A percentile compares a stretch with the other conserved stretches of the same genome.
Evolutionary conservation across 2,329 filamentous ascomycete genomes (phyloP).

Genomic region (Helotiales sp.): DNA sequence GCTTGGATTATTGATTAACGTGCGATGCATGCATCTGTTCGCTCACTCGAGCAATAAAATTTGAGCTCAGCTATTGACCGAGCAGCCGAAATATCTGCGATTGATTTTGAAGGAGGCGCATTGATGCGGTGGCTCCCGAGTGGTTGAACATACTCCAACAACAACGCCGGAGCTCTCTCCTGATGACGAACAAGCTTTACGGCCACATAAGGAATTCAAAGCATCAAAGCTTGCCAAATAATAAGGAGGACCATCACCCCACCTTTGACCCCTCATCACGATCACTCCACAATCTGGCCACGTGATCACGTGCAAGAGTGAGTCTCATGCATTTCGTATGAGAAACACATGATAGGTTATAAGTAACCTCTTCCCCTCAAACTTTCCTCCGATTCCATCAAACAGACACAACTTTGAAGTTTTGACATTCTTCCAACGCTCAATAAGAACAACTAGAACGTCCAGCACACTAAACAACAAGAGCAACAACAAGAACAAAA

Average conservation of each 20-base stretch:
- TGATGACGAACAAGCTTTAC: too few species aligned
- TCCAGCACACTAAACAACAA: background rate
- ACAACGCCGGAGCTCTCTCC: too few species aligned
- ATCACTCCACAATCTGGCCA: conserved; percentile 4
- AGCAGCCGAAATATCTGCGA: background rate
- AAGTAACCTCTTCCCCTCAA: background rate
- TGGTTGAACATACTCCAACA: too few species aligned
- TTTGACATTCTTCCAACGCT: background rate
- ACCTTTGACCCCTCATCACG: too few species aligned
- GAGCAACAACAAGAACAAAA: conserved; percentile 2
- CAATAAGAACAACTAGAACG: conserved; percentile 1
- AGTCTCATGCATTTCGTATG: background rate
- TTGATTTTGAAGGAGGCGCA: background rate
- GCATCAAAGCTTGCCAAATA: too few species aligned
- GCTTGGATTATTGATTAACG: background rate
- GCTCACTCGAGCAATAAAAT: background rate
- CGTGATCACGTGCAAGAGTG: background rate
- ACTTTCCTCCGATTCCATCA: background rate
- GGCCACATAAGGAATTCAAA: too few species aligned
- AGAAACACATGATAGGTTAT: conserved; percentile 3
- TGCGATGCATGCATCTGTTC: background rate
- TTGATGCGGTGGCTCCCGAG: too few species aligned
- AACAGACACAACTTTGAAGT: background rate
- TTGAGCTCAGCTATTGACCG: background rate
- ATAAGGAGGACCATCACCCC: conserved; percentile 1